Evolutionary conservation across 164 flowering plant genomes (phyloP).

Genomic region (Dillenia suffruticosa): DNA sequence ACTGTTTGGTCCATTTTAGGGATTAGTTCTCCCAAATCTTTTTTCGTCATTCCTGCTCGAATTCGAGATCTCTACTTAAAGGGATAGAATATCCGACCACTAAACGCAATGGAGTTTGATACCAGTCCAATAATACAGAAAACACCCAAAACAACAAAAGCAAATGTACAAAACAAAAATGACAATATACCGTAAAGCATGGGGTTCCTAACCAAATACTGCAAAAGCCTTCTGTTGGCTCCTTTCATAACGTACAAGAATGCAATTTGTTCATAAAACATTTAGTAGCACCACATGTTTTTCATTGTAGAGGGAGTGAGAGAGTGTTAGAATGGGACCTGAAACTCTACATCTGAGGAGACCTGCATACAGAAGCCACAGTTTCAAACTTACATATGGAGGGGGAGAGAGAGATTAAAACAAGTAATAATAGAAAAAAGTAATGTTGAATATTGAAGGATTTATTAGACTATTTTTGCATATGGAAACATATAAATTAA

Average conservation of each 20-base stretch:
- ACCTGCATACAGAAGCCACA: background rate
- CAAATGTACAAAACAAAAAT: background rate
- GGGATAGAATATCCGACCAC: too few relatives aligned
- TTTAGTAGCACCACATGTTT: background rate
- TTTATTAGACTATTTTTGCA: too few relatives aligned
- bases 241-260: conserved; percentile 23
- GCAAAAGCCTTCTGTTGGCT: conserved; percentile 31
- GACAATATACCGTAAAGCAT: background rate
- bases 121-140: too few relatives aligned
- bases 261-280: background rate
- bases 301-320: background rate
- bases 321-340: background rate
- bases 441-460: too few relatives aligned
- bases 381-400: background rate
- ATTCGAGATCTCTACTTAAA: too few relatives aligned
- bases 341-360: background rate
- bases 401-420: background rate
- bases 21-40: too few relatives aligned
- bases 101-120: too few relatives aligned
- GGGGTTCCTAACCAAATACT: conserved; percentile 14
- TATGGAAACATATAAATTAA: too few relatives aligned
- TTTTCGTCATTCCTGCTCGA: too few relatives aligned
- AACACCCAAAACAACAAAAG: background rate
- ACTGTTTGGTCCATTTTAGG: too few relatives aligned
- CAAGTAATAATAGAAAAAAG: background rate